Percentiles rank a stretch among this genome's conserved stretches.
Evolutionary conservation across 2,329 filamentous ascomycete genomes (phyloP).

Genomic region (Diaporthe sp.): DNA sequence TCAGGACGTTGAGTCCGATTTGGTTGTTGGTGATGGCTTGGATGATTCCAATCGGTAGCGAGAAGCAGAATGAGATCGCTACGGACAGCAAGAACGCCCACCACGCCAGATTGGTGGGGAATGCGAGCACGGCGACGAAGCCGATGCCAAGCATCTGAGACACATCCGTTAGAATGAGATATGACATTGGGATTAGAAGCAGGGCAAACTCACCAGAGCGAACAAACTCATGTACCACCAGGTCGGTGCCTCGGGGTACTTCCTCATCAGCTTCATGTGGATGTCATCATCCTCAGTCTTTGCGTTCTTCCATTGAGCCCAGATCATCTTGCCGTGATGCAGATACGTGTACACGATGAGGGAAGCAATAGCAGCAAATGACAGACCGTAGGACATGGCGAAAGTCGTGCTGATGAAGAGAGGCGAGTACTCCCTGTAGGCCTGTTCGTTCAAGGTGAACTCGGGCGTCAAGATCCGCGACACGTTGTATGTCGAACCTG

Average conservation of each 20-base stretch:
- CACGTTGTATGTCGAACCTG: constrained; percentile 74
- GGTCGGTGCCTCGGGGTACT: constrained; percentile 72
- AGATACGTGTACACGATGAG: constrained; percentile 77
- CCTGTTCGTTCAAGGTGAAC: constrained; percentile 72
- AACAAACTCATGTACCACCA: constrained; percentile 76
- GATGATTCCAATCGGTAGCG: constrained; percentile 77
- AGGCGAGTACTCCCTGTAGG: constrained; percentile 77
- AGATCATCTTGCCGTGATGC: constrained; percentile 76
- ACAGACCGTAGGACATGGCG: constrained; percentile 77
- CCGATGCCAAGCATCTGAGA: constrained; percentile 66
- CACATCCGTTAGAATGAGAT: constrained; percentile 37
- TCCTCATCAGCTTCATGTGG: constrained; percentile 75
- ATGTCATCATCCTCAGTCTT: constrained; percentile 72
- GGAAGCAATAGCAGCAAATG: constrained; percentile 78
- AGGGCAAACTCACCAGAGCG: constrained; percentile 57
- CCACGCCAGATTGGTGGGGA: constrained; percentile 77
- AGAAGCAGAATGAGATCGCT: constrained; percentile 73
- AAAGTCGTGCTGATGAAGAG: constrained; percentile 81
- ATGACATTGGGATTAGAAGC: neutral
- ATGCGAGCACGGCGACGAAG: constrained; percentile 68
- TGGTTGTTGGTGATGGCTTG: constrained; percentile 79
- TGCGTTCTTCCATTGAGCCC: constrained; percentile 72
- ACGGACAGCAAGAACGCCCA: constrained; percentile 80
- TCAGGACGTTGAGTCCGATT: constrained; percentile 81
- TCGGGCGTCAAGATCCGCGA: constrained; percentile 72